Conservation (phyloP, 345 rosid genomes). For the Capsella bursapastoris region DNA sequence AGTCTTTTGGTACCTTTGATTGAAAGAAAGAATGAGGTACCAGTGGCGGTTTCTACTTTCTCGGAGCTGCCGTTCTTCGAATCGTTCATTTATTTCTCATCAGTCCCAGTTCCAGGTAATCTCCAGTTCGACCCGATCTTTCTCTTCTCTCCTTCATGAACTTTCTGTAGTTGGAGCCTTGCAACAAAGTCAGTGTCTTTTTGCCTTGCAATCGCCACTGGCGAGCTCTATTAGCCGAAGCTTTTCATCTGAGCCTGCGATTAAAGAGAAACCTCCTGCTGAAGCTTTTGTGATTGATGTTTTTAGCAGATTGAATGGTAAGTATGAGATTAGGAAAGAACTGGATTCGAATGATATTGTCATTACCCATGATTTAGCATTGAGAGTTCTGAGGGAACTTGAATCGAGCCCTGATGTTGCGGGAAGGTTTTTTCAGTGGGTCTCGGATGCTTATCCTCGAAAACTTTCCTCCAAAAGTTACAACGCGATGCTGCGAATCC, state of each 20-base stretch:
- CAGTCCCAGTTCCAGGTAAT: slow-evolving; percentile 48
- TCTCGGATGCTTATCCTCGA: slow-evolving; percentile 49
- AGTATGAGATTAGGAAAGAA: slow-evolving; percentile 53
- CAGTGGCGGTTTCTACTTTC: slow-evolving; percentile 32
- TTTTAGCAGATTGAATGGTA: slow-evolving; percentile 51
- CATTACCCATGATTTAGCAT: slow-evolving; percentile 57
- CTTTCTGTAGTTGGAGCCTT: slow-evolving; percentile 21
- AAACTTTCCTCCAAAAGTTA: slow-evolving; percentile 65
- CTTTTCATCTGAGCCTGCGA: slow-evolving; percentile 62
- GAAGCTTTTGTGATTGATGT: slow-evolving; percentile 45
- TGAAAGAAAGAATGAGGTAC: slow-evolving; percentile 3
- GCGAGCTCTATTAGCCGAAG: slow-evolving; percentile 27
- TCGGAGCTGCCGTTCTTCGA: slow-evolving; percentile 49
- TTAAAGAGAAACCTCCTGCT: slow-evolving; percentile 40
- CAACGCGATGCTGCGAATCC: slow-evolving; percentile 68
- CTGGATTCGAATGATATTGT: slow-evolving; percentile 52
- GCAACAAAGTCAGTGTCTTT: slow-evolving; percentile 17
- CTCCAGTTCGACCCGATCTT: slow-evolving; percentile 36
- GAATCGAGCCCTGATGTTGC: slow-evolving; percentile 70
- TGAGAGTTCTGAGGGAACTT: slow-evolving; percentile 58
- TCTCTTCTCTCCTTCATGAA: slow-evolving; percentile 43
- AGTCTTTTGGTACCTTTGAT: not conserved
- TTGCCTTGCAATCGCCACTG: not conserved
- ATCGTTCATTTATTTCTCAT: slow-evolving; percentile 34
- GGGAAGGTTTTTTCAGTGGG: slow-evolving; percentile 69